Conservation (phyloP, 352 stramenopile genomes). For the Pythium biforme region DNA sequence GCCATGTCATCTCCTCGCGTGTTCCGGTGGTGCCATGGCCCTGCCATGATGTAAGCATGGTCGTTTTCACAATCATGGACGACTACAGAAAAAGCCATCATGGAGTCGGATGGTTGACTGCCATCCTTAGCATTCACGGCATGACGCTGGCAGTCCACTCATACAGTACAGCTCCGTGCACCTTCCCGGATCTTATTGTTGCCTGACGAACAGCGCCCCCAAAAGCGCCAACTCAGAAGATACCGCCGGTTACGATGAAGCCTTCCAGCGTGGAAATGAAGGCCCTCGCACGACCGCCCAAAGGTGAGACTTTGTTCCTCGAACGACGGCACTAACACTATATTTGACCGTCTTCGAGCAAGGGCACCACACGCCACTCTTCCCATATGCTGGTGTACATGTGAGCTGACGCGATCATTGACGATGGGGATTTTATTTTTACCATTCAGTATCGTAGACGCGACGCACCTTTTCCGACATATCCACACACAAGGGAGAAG, state of each 20-base stretch:
- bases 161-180: neutral
- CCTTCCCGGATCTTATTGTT: neutral
- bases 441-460: neutral
- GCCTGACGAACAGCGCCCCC: neutral
- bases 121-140: constrained; percentile 3
- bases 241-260: neutral
- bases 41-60: neutral
- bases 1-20: neutral
- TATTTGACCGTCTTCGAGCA: too few relatives aligned
- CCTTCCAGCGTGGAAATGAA: constrained; percentile 1
- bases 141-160: constrained; percentile 11
- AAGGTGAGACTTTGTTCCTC: too few relatives aligned
- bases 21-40: neutral
- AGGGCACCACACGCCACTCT: too few relatives aligned
- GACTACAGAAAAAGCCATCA: neutral
- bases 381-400: too few relatives aligned
- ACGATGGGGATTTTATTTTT: too few relatives aligned
- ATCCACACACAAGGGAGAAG: neutral
- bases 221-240: neutral
- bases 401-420: too few relatives aligned
- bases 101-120: neutral
- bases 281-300: neutral
- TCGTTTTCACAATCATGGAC: neutral
- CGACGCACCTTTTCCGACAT: neutral
- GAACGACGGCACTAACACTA: too few relatives aligned